These are phyloP conservation scores for Aspergillus phoenicis DNA, from an alignment of 2,329 filamentous ascomycete species.

Conservation along the genomic window DNA sequence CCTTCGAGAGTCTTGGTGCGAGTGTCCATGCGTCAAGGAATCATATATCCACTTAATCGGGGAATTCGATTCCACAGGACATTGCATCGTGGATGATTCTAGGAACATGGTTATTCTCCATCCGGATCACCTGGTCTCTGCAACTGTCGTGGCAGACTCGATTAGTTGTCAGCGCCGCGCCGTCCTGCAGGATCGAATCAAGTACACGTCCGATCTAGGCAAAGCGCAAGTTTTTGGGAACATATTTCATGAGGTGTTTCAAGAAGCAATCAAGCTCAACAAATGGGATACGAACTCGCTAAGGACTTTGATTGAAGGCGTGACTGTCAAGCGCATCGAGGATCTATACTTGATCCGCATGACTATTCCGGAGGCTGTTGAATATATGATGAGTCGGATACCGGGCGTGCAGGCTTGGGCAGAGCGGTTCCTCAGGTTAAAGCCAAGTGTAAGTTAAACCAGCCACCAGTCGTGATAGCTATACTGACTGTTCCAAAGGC, in stretches of 20 bases:
- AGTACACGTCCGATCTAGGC: slow-evolving; percentile 79
- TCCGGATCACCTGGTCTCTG: slow-evolving; percentile 91
- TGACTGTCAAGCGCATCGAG: slow-evolving; percentile 78
- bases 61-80: slow-evolving; percentile 67
- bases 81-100: slow-evolving; percentile 80
- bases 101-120: slow-evolving; percentile 89
- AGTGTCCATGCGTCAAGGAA: slow-evolving; percentile 72
- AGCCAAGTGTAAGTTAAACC: slow-evolving; percentile 61
- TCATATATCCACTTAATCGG: slow-evolving; percentile 87
- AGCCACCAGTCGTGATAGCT: not conserved
- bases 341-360: slow-evolving; percentile 87
- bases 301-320: slow-evolving; percentile 64
- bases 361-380: slow-evolving; percentile 69
- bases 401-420: slow-evolving; percentile 83
- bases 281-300: slow-evolving; percentile 75
- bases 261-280: slow-evolving; percentile 82
- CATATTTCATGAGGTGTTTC: slow-evolving; percentile 92
- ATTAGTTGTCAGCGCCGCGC: slow-evolving; percentile 89
- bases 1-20: slow-evolving; percentile 83
- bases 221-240: slow-evolving; percentile 87
- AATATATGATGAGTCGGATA: slow-evolving; percentile 82
- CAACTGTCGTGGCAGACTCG: slow-evolving; percentile 94
- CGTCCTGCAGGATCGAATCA: slow-evolving; percentile 91
- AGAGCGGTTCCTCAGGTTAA: slow-evolving; percentile 71
- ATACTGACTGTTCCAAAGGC: slow-evolving; percentile 42